Percentiles rank a stretch among this genome's conserved stretches.
Conservation (phyloP, 2,329 filamentous ascomycete genomes). For the Thermomyces lanuginosus region DNA sequence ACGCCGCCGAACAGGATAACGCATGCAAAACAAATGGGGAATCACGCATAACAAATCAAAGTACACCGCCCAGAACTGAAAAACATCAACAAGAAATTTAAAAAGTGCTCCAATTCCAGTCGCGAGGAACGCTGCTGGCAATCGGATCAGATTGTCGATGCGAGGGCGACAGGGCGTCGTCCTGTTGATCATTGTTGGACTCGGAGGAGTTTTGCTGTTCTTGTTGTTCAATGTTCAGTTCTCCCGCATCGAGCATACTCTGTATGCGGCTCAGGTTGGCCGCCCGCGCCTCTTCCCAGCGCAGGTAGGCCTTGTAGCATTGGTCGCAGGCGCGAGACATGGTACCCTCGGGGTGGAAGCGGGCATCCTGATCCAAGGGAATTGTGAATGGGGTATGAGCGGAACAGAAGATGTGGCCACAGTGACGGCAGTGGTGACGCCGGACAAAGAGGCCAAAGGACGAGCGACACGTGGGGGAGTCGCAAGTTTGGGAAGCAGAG, state of each 20-base stretch:
- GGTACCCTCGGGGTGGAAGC: constrained; percentile 44
- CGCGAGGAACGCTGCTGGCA: constrained; percentile 39
- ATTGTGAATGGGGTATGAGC: constrained; percentile 41
- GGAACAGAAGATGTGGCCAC: constrained; percentile 48
- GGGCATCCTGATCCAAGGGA: constrained; percentile 46
- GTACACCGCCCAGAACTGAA: constrained; percentile 3
- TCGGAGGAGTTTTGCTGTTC: constrained; percentile 9
- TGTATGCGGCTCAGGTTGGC: constrained; percentile 38
- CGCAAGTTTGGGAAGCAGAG: constrained; percentile 39
- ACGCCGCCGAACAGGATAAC: constrained; percentile 1
- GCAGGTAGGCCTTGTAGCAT: constrained; percentile 42
- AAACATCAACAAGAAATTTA: constrained; percentile 15
- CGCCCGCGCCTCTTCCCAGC: constrained; percentile 36
- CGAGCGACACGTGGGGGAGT: constrained; percentile 40
- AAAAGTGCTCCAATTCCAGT: constrained; percentile 49
- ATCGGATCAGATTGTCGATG: constrained; percentile 23
- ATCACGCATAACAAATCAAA: constrained; percentile 6
- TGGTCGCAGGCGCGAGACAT: constrained; percentile 43
- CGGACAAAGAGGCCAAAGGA: constrained; percentile 46
- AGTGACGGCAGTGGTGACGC: constrained; percentile 51
- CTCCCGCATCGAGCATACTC: constrained; percentile 16
- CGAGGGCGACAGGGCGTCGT: constrained; percentile 10
- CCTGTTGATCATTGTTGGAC: constrained; percentile 11
- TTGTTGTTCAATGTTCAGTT: constrained; percentile 7
- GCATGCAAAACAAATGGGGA: constrained; percentile 6